A percentile compares a stretch with the other conserved stretches of the same genome.
Conservation (phyloP, 208 protist species). For the Lotmaria passim region DNA sequence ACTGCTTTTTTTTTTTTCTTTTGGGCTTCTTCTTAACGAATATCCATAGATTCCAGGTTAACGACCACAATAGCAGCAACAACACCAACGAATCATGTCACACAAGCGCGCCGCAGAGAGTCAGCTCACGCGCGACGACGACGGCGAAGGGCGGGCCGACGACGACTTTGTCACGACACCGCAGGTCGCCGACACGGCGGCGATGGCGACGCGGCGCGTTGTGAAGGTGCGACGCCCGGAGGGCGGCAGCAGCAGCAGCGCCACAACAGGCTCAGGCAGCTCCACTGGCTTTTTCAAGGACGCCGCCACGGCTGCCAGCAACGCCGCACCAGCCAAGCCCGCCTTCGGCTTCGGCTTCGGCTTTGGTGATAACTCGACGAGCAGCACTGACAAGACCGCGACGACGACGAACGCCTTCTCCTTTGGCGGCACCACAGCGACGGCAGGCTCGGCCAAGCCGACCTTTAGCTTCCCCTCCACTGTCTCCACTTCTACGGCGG, state of each 20-base stretch:
- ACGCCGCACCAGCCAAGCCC: conserved; percentile 12
- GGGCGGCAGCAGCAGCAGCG: neutral
- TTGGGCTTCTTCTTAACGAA: no score
- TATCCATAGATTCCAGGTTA: neutral
- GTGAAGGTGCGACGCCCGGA: conserved; percentile 50
- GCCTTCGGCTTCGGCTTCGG: conserved; percentile 36
- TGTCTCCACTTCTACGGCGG: neutral
- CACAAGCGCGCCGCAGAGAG: conserved; percentile 45
- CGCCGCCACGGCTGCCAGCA: conserved; percentile 19
- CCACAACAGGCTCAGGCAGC: neutral
- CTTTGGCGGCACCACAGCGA: conserved; percentile 1
- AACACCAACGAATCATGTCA: neutral
- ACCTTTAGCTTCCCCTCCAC: conserved; percentile 30
- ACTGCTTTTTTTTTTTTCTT: no score
- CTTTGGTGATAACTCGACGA: neutral
- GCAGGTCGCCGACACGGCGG: conserved; percentile 54
- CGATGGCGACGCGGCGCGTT: conserved; percentile 73
- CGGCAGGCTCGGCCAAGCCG: neutral
- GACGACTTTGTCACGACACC: conserved; percentile 59
- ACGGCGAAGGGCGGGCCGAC: conserved; percentile 35
- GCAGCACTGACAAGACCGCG: neutral
- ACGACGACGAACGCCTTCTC: neutral
- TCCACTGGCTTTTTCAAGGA: conserved; percentile 53
- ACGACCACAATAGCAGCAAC: neutral
- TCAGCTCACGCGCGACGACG: conserved; percentile 41